Percentiles rank a stretch among this genome's conserved stretches.
Conservation (phyloP, 2,329 filamentous ascomycete species). For the Neocucurbitaria cava region DNA sequence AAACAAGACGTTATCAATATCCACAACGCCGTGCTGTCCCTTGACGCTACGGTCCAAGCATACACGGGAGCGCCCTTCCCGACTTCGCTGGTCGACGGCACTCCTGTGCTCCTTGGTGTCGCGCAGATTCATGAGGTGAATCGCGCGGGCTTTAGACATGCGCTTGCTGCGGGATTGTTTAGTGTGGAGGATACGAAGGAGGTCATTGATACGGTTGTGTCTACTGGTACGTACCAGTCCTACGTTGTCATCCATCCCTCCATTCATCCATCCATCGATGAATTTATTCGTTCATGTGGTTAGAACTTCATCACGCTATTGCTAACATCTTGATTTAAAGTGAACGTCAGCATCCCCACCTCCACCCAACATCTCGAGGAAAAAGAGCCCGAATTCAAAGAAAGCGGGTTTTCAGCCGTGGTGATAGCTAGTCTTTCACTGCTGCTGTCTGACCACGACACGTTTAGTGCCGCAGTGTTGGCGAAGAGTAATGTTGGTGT, state of each 20-base stretch:
- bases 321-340: constrained; percentile 2
- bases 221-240: constrained; percentile 11
- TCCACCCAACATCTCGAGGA: constrained; percentile 15
- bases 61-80: constrained; percentile 11
- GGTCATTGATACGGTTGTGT: constrained; percentile 13
- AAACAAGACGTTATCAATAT: constrained; percentile 25
- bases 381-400: constrained; percentile 17
- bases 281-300: no score
- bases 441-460: constrained; percentile 24
- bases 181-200: constrained; percentile 8
- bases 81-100: constrained; percentile 19
- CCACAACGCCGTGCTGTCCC: constrained; percentile 18
- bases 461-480: constrained; percentile 20
- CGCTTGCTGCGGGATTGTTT: constrained; percentile 14
- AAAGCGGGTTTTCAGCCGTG: constrained; percentile 5
- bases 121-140: constrained; percentile 26
- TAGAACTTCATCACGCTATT: neutral
- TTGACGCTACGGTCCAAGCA: constrained; percentile 11
- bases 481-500: constrained; percentile 13
- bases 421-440: constrained; percentile 23
- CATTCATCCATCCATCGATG: no score
- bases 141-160: constrained; percentile 20
- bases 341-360: constrained; percentile 19
- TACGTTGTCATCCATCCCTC: neutral
- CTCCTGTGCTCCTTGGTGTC: constrained; percentile 19